phyloP scores from a whole-genome alignment of 169 alveolate genomes.

The Plasmodium reichenowi region DNA sequence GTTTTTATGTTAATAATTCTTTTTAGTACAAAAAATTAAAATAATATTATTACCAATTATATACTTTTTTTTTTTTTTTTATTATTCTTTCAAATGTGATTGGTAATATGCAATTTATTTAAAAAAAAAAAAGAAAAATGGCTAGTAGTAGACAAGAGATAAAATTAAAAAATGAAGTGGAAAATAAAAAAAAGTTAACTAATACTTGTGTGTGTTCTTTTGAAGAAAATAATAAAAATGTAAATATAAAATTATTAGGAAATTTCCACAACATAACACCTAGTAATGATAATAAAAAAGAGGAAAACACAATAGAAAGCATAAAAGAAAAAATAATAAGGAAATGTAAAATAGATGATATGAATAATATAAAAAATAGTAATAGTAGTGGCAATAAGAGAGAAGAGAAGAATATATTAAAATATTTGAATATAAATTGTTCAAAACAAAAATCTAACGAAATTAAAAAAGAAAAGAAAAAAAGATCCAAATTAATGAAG shows the following conservation, averaged over 20 bases:
- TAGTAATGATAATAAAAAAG: slow-evolving; percentile 5
- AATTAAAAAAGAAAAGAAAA: no score
- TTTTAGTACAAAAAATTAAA: neutral
- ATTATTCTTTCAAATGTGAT: slow-evolving; percentile 4
- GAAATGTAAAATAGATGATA: slow-evolving; percentile 26
- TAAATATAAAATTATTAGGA: slow-evolving; percentile 13
- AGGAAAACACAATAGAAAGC: neutral
- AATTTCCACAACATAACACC: slow-evolving; percentile 11
- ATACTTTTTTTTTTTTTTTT: neutral
- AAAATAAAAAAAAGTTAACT: slow-evolving; percentile 11
- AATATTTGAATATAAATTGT: no score
- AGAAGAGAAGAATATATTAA: no score
- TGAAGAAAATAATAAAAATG: slow-evolving; percentile 15
- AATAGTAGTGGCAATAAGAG: neutral
- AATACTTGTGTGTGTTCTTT: slow-evolving; percentile 19
- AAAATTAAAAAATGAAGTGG: slow-evolving; percentile 24
- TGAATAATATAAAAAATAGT: slow-evolving; percentile 23
- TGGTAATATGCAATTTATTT: neutral
- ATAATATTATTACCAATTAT: slow-evolving; percentile 1
- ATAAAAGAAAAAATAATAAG: slow-evolving; percentile 5
- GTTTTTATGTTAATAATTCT: no score
- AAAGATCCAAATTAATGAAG: no score
- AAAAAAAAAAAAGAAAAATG: slow-evolving; percentile 58
- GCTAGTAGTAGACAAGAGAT: slow-evolving; percentile 70
- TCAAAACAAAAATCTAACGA: no score